Evolutionary conservation across 2,329 filamentous ascomycete genomes (phyloP), one percentile per base, ranked within the genome.

Genomic region (Thielaviopsis euricoi): DNA sequence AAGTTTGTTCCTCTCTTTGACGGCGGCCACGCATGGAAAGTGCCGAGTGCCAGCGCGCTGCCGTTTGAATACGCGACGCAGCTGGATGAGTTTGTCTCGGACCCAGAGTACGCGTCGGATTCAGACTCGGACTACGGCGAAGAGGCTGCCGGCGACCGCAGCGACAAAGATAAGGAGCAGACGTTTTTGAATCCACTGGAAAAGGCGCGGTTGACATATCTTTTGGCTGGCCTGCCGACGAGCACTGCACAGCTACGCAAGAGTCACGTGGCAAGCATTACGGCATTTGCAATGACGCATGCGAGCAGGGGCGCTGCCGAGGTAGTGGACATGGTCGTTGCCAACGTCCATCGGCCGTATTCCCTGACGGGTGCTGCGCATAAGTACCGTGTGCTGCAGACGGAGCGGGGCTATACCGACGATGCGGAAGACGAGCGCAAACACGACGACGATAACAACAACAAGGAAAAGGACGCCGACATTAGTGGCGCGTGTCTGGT

Each of bases 201-300:
- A 63, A 89, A 91, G 66, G 86, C 90, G 0, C 89, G 89, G 69
- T 76, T 97, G 5, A 81, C 86, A 0, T 88, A 94, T 69, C 74
- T 96, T 10, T 76, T 97, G n/a, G 82, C 86, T 2, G 81, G 89
- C 17, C 74, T 97, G 25, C 93, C 93, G 0, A 86, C 82, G 2
- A 82, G 80, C 3, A 81, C 88, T 46, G 80, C 83, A 1, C 85
- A 80, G 63, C 75, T 96, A 25, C 80, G 87, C 26, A 88, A 88
- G 65, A 89, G 89, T 2, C 89, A 97, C 65, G 81, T 97, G 52
- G 90, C 89, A 1, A 80, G 89, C 5, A 77, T 96, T 1, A 91
- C 90, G 1, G 80, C 85, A 2, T 96, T 97, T 70, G 90, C 90
- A 13, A 89, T 97, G 58, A 85, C 84, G 2, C 89, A 97, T 67